phyloP scores from a whole-genome alignment of 371 early-diverging fungal genomes.

The Lichtheimia corymbifera region DNA sequence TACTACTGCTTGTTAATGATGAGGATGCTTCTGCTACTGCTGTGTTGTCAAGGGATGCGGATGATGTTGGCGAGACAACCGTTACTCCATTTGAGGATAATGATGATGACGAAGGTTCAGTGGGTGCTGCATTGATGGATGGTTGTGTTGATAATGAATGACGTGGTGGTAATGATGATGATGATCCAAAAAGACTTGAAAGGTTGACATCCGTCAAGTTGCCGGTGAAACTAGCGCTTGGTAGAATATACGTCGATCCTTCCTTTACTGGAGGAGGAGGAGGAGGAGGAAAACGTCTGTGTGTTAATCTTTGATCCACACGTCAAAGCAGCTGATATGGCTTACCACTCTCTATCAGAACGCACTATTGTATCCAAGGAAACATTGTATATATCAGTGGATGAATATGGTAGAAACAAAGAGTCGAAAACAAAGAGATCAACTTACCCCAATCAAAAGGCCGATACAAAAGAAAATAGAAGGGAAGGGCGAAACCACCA shows the following conservation, averaged over 20 bases:
- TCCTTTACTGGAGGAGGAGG: background rate
- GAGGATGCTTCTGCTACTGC: background rate
- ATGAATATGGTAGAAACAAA: background rate
- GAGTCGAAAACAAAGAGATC: background rate
- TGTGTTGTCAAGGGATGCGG: background rate
- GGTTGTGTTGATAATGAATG: conserved; percentile 1
- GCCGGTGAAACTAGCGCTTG: conserved; percentile 10
- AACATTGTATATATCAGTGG: background rate
- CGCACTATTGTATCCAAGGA: background rate
- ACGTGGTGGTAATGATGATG: no score
- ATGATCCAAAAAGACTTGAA: conserved; percentile 13
- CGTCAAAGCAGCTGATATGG: background rate
- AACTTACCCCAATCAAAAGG: background rate
- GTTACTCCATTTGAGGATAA: conserved; percentile 2
- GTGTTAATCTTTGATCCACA: background rate
- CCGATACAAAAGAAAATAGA: background rate
- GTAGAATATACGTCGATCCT: conserved; percentile 14
- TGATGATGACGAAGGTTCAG: background rate
- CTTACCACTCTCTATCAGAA: background rate
- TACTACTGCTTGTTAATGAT: background rate
- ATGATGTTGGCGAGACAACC: background rate
- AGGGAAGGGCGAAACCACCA: no score
- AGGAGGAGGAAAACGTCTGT: background rate
- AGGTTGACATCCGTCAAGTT: conserved; percentile 16
- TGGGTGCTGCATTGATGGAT: background rate